These are phyloP conservation scores for Kodamaea ohmeri DNA, from an alignment of 1,139 yeast species.

Conservation along the genomic window DNA sequence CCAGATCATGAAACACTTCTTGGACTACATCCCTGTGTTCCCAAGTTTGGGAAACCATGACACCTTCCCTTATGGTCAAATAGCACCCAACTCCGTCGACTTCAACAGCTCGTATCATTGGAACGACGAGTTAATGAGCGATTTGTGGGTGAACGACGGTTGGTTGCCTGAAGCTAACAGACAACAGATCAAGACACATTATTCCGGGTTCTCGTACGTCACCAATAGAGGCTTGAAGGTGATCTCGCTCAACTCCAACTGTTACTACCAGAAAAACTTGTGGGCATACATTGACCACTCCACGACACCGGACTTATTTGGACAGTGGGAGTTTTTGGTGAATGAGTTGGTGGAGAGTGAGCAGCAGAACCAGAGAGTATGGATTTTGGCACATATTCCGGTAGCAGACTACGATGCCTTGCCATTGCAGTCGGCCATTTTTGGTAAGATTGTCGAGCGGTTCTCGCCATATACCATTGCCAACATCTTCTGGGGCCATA, in stretches of 20 bases:
- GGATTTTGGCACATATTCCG: slow-evolving; percentile 73
- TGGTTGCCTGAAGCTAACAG: slow-evolving; percentile 32
- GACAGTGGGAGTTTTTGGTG: slow-evolving; percentile 59
- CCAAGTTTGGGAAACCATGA: slow-evolving; percentile 73
- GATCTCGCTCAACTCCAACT: slow-evolving; percentile 63
- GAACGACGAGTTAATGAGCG: slow-evolving; percentile 60
- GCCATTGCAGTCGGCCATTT: slow-evolving; percentile 59
- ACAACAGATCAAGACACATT: slow-evolving; percentile 38
- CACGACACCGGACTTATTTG: slow-evolving; percentile 58
- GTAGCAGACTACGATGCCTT: slow-evolving; percentile 52
- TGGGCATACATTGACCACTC: slow-evolving; percentile 58
- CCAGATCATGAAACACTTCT: slow-evolving; percentile 52
- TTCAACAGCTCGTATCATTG: slow-evolving; percentile 51
- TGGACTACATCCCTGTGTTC: slow-evolving; percentile 57
- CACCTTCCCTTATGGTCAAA: slow-evolving; percentile 68
- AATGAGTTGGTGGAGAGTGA: slow-evolving; percentile 62
- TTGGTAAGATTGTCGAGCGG: slow-evolving; percentile 58
- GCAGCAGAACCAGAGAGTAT: slow-evolving; percentile 55
- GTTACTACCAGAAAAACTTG: slow-evolving; percentile 62
- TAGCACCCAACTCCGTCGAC: slow-evolving; percentile 47
- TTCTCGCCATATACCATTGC: slow-evolving; percentile 71
- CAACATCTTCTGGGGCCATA: slow-evolving; percentile 68
- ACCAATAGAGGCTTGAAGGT: slow-evolving; percentile 59
- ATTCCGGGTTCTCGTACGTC: slow-evolving; percentile 60
- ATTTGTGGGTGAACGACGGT: slow-evolving; percentile 49